Conservation (phyloP, 2,329 filamentous ascomycete genomes). For the Drechslerella coelobrocha region DNA sequence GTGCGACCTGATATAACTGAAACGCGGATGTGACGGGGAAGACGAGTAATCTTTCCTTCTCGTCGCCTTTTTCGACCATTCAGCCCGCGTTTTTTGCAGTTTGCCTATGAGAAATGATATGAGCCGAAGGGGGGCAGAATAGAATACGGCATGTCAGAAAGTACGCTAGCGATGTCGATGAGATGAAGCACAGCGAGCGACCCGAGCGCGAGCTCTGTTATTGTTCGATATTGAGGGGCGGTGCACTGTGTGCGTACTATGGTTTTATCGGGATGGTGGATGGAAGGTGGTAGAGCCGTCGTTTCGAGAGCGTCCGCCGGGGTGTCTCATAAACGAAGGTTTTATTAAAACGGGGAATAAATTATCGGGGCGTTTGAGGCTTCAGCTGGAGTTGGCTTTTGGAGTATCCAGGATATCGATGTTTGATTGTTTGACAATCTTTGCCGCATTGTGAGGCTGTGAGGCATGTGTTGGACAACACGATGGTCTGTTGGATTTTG, state of each 20-base stretch:
- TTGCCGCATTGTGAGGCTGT: background rate
- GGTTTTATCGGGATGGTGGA: background rate
- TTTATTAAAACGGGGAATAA: too few relatives aligned
- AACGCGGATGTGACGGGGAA: background rate
- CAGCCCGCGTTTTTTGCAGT: background rate
- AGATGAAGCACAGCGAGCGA: too few relatives aligned
- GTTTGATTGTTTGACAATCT: background rate
- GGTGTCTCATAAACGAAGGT: too few relatives aligned
- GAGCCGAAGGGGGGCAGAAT: too few relatives aligned
- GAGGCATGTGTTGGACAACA: too few relatives aligned
- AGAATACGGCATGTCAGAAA: too few relatives aligned
- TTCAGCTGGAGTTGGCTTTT: background rate
- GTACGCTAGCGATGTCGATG: too few relatives aligned
- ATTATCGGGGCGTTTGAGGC: background rate
- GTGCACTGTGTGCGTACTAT: background rate
- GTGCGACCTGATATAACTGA: background rate
- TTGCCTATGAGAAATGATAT: too few relatives aligned
- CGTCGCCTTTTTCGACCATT: background rate
- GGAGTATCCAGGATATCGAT: background rate
- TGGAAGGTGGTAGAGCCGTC: background rate
- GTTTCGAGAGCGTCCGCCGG: too few relatives aligned
- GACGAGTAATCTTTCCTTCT: background rate
- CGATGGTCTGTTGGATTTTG: too few relatives aligned
- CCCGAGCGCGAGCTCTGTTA: too few relatives aligned
- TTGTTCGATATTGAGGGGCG: too few relatives aligned